Base-by-base conservation (phyloP, 495 filamentous ascomycete genomes). In the Neurospora pannonica region DNA sequence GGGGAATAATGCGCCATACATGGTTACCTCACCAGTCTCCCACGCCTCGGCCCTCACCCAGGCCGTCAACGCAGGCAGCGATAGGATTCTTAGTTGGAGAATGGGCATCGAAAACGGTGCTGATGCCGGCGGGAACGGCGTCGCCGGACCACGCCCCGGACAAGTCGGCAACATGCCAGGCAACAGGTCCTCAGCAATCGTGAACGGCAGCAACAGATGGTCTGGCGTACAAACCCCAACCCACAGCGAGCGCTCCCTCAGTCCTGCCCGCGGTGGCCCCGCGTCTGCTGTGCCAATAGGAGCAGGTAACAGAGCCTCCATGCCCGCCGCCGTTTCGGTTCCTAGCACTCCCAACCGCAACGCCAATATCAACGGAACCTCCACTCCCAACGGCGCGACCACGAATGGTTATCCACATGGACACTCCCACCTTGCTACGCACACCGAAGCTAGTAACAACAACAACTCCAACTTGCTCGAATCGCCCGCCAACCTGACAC, bases 61-160 rank as follows among this genome's bases (percentile, higher is more conserved):
- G 86, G 42, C 73, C 0, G 62, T 70, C 5, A 72, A 69, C 7
- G 70, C 36, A 4, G 91, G 89, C 5, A 90, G 91, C 8, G 95
- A 98, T 75, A 88, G 93, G n/a, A 97, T 98, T 73, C 87, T 97
- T 43, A 93, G 90, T 71, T 98, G 95, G 95, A 91, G 95, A 17
- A 93, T 95, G 77, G 93, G 91, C 39, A 87, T 94, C 72, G 89
- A 86, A 48, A 74, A 82, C 24, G 77, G 80, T 1, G 75, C 78
- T 40, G 79, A 80, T 74, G 46, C 43, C 8, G 43, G n/a, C 13
- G 54, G 54, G 2, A 62, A 31, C 24, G 24, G 54, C 4, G 5
- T 31, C 13, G 24, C 28, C 17, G 54, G 54, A 62, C 28, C 28
- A 4, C 54, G 54, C 13, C 21, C 48, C 11, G 48, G 48, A 7